A percentile compares a stretch with the other conserved stretches of the same genome.
Conservation (phyloP, 163 green algal genomes). For the Scenedesmus sp. region DNA sequence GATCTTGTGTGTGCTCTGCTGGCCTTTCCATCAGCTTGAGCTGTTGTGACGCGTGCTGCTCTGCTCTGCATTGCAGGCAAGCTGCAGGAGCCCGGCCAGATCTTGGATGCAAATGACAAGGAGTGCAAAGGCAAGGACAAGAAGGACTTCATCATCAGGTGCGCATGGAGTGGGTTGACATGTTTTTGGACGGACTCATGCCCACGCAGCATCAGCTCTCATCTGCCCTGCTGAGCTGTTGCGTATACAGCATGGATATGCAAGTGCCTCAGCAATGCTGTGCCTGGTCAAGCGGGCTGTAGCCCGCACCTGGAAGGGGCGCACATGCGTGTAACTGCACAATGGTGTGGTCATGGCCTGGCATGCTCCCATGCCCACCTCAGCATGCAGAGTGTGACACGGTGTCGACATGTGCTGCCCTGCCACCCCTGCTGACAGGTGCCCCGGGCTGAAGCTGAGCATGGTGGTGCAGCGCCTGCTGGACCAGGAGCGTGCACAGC, state of each 20-base stretch:
- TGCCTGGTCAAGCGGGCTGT: no score
- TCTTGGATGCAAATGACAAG: not conserved
- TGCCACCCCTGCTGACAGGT: not conserved
- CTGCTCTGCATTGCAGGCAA: slow-evolving; percentile 24
- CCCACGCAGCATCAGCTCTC: no score
- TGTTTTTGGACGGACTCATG: not conserved
- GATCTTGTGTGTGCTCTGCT: no score
- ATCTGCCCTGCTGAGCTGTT: no score
- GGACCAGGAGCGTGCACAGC: not conserved
- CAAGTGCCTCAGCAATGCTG: no score
- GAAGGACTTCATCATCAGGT: slow-evolving; percentile 37
- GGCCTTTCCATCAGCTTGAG: not conserved
- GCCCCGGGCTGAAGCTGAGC: slow-evolving; percentile 20
- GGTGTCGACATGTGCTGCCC: no score
- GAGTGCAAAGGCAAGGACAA: slow-evolving; percentile 24
- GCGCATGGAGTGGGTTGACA: not conserved
- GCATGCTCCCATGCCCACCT: no score
- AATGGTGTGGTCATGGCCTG: no score
- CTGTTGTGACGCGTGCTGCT: not conserved
- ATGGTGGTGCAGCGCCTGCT: slow-evolving; percentile 45
- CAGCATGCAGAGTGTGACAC: no score
- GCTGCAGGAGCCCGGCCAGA: slow-evolving; percentile 17
- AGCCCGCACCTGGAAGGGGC: no score
- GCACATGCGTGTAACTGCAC: no score
- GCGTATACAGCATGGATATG: no score